Evolutionary conservation across 352 stramenopile species (phyloP), one percentile per base, ranked within the genome.

Genomic region (Pythium periplocum): DNA sequence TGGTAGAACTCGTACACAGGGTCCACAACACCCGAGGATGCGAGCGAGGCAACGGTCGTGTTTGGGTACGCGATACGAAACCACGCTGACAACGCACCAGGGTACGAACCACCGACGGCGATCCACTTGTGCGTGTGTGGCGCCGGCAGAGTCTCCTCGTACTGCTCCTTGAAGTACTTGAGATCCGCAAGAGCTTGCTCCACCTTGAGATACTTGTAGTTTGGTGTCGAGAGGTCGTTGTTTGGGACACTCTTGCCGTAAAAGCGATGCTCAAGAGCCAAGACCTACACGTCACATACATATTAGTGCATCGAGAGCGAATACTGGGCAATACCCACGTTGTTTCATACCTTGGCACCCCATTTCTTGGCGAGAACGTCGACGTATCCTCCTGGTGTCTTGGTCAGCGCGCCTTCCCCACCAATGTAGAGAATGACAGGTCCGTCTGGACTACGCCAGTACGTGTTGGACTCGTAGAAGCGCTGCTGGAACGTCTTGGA

Each of bases 211-310:
- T 78, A 89, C 6, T 64, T 61, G 58, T 91, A 84, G 61, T 93
- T 92, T 4, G 67, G 57, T 0, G 75, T 90, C 45, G 78, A 84
- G 33, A 94, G 59, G 56, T 87, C 76, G 32, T 68, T 65, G 33
- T 87, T 87, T n/a, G 86, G 85, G 11, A 92, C 62, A 54, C 78
- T 92, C 58, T 92, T 78, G 32, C 86, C 86, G 49, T 96, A 96
- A 45, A 93, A 96, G 10, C 86, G 78, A 57, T 96, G 86, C 55
- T 96, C 86, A 10, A 96, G 66, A 40, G 86, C 80, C 51, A 95
- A 51, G 51, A 94, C 78, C 73, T 92, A 26, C 17, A 26, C 17
- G 17, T 26, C 17, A 26, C 17, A 26, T 26, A 26, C 17, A 26
- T 26, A 26, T 26, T 26, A 26, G 0, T 26, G 17, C 17, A 26